Percentiles rank a stretch among this genome's conserved stretches.
These are phyloP conservation scores for Sphagnurus paluster DNA, from an alignment of 1,284 basidiomycete genomes.

Conservation along the genomic window DNA sequence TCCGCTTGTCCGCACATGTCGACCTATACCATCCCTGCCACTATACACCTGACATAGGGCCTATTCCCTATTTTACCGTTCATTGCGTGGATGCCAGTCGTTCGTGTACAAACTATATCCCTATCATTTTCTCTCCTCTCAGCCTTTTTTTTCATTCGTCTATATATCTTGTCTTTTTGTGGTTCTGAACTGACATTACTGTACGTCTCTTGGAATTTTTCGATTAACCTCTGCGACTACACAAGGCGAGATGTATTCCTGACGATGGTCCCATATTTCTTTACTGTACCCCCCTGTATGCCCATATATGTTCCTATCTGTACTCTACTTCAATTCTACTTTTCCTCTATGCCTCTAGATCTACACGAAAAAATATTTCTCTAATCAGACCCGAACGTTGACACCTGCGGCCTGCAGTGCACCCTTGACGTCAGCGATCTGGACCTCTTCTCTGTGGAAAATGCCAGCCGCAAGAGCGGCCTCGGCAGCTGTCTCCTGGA, in stretches of 20 bases:
- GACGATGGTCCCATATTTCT: conserved; percentile 5
- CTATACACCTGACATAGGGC: background rate
- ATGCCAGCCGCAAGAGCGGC: conserved; percentile 97
- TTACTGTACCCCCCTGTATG: conserved; percentile 14
- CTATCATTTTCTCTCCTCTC: background rate
- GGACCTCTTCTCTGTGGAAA: conserved; percentile 91
- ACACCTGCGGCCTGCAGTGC: conserved; percentile 52
- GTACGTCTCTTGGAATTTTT: conserved; percentile 16
- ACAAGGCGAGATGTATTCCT: conserved; percentile 13
- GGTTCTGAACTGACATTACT: conserved; percentile 17
- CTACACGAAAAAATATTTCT: background rate
- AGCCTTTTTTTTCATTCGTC: background rate
- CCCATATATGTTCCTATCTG: conserved; percentile 14
- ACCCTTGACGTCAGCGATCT: conserved; percentile 71
- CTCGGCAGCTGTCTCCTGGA: conserved; percentile 79
- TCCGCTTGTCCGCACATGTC: no score
- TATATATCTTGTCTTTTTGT: conserved; percentile 1
- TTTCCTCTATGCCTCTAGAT: conserved; percentile 5
- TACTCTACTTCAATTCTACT: conserved; percentile 17
- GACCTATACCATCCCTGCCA: background rate
- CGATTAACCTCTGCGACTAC: conserved; percentile 13
- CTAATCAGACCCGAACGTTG: conserved; percentile 40
- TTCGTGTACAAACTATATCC: conserved; percentile 8
- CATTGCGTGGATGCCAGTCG: background rate
- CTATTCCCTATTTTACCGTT: conserved; percentile 2